phyloP scores from a whole-genome alignment of 1,284 basidiomycete species.

The Wolfiporia cocos region DNA sequence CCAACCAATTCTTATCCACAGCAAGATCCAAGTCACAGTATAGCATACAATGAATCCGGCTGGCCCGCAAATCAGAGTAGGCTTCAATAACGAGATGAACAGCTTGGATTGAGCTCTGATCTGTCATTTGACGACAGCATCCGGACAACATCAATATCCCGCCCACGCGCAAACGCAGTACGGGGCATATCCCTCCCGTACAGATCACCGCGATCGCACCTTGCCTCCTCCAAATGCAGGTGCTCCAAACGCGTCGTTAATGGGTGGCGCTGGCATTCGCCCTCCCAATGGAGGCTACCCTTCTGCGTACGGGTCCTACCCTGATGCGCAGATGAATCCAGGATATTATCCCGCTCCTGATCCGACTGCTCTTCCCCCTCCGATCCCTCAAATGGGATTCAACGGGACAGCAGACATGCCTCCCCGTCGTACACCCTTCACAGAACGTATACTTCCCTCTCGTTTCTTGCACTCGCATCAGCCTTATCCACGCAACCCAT shows the following conservation, averaged over 20 bases:
- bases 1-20: slow-evolving; percentile 49
- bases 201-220: slow-evolving; percentile 42
- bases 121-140: slow-evolving; percentile 14
- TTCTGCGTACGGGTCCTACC: slow-evolving; percentile 16
- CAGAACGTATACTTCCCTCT: no score
- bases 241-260: slow-evolving; percentile 15
- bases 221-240: slow-evolving; percentile 38
- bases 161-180: slow-evolving; percentile 38
- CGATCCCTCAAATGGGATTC: slow-evolving; percentile 28
- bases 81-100: slow-evolving; percentile 18
- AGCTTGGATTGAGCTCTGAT: slow-evolving; percentile 12
- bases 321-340: slow-evolving; percentile 15
- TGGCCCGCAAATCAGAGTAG: slow-evolving; percentile 46
- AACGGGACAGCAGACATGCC: no score
- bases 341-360: slow-evolving; percentile 22
- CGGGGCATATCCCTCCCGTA: slow-evolving; percentile 40
- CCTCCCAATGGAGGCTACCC: slow-evolving; percentile 21
- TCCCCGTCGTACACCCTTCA: no score
- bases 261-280: slow-evolving; percentile 18
- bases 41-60: slow-evolving; percentile 38
- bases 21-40: slow-evolving; percentile 52
- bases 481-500: slow-evolving; percentile 35
- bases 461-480: no score
- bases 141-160: slow-evolving; percentile 33
- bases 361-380: slow-evolving; percentile 22